These are phyloP conservation scores for Chromera velia DNA, from an alignment of 73 alveolate species.

Conservation along the genomic window DNA sequence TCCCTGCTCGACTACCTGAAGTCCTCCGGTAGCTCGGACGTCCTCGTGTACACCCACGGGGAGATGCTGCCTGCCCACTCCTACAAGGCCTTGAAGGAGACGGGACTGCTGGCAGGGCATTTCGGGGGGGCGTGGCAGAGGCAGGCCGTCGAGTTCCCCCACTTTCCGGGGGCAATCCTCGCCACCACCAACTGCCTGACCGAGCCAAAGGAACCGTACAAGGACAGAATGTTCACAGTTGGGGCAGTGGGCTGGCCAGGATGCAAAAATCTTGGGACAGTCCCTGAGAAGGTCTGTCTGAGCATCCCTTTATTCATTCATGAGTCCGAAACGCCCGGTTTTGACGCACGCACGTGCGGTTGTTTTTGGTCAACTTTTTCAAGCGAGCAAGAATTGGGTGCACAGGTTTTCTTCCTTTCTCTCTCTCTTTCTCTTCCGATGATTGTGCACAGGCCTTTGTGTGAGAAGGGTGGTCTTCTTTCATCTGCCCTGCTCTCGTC, in stretches of 20 bases:
- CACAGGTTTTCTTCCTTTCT: no score
- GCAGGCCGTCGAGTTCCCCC: slow-evolving; percentile 24
- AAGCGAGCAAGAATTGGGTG: no score
- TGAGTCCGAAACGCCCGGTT: no score
- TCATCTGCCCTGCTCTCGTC: no score
- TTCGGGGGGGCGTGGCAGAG: slow-evolving; percentile 40
- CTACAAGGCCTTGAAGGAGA: slow-evolving; percentile 15
- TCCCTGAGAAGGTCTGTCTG: no score
- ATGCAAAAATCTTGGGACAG: no score
- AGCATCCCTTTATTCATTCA: no score
- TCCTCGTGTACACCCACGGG: slow-evolving; percentile 36
- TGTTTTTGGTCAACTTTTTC: no score
- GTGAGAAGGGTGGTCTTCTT: no score
- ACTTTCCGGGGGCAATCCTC: slow-evolving; percentile 36
- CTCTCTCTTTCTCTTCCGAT: no score
- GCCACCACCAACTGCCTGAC: slow-evolving; percentile 30
- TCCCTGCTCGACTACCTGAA: background rate
- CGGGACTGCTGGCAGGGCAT: slow-evolving; percentile 25
- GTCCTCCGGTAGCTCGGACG: background rate
- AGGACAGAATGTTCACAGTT: background rate
- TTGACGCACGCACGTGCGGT: no score
- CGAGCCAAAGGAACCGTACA: slow-evolving; percentile 20
- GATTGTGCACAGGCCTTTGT: no score
- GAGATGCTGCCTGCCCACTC: slow-evolving; percentile 47
- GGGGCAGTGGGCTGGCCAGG: background rate